Conservation (phyloP, 2,329 filamentous ascomycete genomes). For the Metarhizium sp. region DNA sequence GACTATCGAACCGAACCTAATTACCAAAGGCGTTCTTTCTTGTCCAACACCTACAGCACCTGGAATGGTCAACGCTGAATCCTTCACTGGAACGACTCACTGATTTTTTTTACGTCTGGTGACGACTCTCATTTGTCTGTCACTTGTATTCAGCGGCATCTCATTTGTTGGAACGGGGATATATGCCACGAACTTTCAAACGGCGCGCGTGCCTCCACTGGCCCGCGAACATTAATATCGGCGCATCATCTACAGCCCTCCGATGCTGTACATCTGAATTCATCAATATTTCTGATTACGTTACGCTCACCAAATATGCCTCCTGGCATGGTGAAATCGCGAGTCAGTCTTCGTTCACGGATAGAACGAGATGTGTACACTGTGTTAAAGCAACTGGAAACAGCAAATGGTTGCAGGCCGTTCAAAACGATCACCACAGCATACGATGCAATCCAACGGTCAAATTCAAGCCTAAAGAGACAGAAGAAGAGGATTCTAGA, state of each 20-base stretch:
- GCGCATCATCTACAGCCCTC: not conserved
- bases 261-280: not conserved
- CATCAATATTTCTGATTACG: not conserved
- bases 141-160: not conserved
- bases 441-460: slow-evolving; percentile 72
- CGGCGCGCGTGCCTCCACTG: not conserved
- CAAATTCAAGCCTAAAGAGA: slow-evolving; percentile 78
- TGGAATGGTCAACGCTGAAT: not conserved
- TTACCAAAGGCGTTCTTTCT: not conserved
- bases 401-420: slow-evolving; percentile 44
- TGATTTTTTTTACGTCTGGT: not conserved
- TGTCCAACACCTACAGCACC: not conserved
- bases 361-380: slow-evolving; percentile 70
- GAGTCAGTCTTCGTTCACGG: slow-evolving; percentile 14
- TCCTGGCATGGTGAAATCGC: slow-evolving; percentile 1
- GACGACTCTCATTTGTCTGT: too few species aligned
- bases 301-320: not conserved
- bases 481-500: slow-evolving; percentile 75
- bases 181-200: not conserved
- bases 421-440: slow-evolving; percentile 47
- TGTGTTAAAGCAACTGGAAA: slow-evolving; percentile 63
- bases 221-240: too few species aligned
- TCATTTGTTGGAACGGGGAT: not conserved
- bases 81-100: not conserved
- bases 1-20: not conserved